Conservation (phyloP, 176 grass and related monocot genomes). For the Zea luxurians region DNA sequence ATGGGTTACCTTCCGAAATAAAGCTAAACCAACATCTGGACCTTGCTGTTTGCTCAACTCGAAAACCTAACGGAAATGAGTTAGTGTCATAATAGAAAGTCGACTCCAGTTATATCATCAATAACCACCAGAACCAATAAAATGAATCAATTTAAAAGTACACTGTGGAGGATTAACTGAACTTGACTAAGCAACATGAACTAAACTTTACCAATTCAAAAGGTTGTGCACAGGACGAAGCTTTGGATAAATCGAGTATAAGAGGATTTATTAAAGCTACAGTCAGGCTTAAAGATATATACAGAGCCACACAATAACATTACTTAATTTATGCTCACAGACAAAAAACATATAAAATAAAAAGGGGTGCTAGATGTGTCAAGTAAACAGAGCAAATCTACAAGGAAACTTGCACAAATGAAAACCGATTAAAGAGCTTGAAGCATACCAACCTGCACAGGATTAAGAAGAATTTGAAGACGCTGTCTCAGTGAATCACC, state of each 20-base stretch:
- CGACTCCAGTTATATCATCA: neutral
- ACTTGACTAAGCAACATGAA: constrained; percentile 10
- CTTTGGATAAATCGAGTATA: neutral
- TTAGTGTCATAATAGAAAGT: constrained; percentile 22
- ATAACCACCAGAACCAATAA: constrained; percentile 3
- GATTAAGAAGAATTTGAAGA: constrained; percentile 85
- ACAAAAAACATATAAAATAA: neutral
- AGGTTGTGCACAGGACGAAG: neutral
- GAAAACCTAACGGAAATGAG: constrained; percentile 54
- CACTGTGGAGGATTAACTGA: constrained; percentile 1
- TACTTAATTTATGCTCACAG: neutral
- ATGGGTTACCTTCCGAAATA: constrained; percentile 69
- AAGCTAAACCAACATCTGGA: constrained; percentile 67
- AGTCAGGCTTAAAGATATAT: neutral
- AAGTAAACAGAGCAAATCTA: constrained; percentile 26
- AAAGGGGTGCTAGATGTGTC: constrained; percentile 12
- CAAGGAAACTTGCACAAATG: constrained; percentile 13
- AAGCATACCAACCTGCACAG: constrained; percentile 60
- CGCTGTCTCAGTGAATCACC: constrained; percentile 72
- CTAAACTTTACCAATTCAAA: constrained; percentile 8
- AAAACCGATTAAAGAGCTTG: constrained; percentile 21
- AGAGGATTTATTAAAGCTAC: neutral
- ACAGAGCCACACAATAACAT: constrained; percentile 8
- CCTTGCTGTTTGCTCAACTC: constrained; percentile 79
- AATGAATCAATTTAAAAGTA: constrained; percentile 1